phyloP scores from a whole-genome alignment of 441 rosid genomes.

The Isatis lusitanica region DNA sequence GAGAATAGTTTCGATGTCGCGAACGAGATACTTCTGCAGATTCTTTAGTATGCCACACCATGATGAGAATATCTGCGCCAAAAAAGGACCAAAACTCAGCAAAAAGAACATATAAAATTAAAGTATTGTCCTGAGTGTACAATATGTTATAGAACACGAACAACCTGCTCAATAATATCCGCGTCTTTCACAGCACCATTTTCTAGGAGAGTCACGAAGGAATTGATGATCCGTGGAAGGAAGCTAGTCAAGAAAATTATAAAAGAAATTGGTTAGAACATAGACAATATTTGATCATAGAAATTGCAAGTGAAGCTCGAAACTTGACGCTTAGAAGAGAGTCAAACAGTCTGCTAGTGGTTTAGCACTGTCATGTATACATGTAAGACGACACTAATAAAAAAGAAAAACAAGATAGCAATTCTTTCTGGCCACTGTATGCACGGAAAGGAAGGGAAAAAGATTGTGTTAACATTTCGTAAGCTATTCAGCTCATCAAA shows the following conservation, averaged over 20 bases:
- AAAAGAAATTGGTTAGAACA: constrained; percentile 11
- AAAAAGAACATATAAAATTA: not conserved
- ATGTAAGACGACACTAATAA: not conserved
- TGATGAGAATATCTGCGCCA: constrained; percentile 71
- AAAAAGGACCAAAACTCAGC: constrained; percentile 14
- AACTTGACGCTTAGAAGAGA: constrained; percentile 8
- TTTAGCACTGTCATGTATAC: not conserved
- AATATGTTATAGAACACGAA: constrained; percentile 26
- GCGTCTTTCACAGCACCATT: constrained; percentile 90
- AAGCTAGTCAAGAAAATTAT: constrained; percentile 51
- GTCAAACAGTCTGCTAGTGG: not conserved
- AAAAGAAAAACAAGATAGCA: not conserved
- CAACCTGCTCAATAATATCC: constrained; percentile 90
- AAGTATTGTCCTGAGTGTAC: not conserved
- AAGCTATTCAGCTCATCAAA: not conserved
- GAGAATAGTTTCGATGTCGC: constrained; percentile 55
- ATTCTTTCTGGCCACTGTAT: constrained; percentile 11
- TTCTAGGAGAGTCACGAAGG: constrained; percentile 62
- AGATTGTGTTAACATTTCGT: not conserved
- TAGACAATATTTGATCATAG: constrained; percentile 7
- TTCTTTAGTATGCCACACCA: constrained; percentile 74
- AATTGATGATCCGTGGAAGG: constrained; percentile 64
- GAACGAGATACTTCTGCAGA: constrained; percentile 69
- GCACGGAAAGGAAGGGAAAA: not conserved
- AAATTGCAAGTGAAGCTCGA: not conserved